Percentiles rank a stretch among this genome's conserved stretches.
Evolutionary conservation across 1,284 basidiomycete genomes (phyloP).

Genomic region (Cryptococcus sp.): DNA sequence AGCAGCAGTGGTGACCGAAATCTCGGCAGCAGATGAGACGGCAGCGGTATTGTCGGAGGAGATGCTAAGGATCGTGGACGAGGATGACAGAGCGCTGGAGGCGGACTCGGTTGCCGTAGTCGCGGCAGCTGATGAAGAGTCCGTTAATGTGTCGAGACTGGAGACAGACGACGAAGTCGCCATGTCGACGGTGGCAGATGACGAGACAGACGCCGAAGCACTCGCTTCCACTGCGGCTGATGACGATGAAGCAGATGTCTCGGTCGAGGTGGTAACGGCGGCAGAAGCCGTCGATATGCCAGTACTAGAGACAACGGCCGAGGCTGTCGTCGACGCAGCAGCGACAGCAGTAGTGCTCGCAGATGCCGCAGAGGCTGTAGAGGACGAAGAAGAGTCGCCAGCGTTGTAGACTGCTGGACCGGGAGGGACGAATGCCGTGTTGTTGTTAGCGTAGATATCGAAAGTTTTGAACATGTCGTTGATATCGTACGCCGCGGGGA

Average conservation of each 20-base stretch:
- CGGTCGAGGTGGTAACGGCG: too few relatives aligned
- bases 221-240: too few relatives aligned
- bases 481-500: conserved; percentile 27
- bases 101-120: conserved; percentile 1
- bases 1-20: conserved; percentile 1
- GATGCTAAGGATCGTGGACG: not conserved
- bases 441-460: conserved; percentile 16
- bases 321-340: too few relatives aligned
- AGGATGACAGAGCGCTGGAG: not conserved
- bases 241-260: too few relatives aligned
- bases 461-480: conserved; percentile 19
- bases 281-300: too few relatives aligned
- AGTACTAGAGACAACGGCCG: too few relatives aligned
- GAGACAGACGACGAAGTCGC: too few relatives aligned
- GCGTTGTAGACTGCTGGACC: conserved; percentile 19
- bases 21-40: conserved; percentile 2
- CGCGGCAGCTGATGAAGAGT: not conserved
- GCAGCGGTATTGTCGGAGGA: conserved; percentile 1
- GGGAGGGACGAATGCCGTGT: conserved; percentile 20
- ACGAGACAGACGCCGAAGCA: too few relatives aligned
- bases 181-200: too few relatives aligned
- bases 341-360: too few relatives aligned
- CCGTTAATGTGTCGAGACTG: too few relatives aligned
- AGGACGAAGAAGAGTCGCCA: not conserved
- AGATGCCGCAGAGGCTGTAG: not conserved